A percentile compares a stretch with the other conserved stretches of the same genome.
These are phyloP conservation scores for Cicer arietinum DNA, from an alignment of 306 rosid genomes.

Conservation along the genomic window DNA sequence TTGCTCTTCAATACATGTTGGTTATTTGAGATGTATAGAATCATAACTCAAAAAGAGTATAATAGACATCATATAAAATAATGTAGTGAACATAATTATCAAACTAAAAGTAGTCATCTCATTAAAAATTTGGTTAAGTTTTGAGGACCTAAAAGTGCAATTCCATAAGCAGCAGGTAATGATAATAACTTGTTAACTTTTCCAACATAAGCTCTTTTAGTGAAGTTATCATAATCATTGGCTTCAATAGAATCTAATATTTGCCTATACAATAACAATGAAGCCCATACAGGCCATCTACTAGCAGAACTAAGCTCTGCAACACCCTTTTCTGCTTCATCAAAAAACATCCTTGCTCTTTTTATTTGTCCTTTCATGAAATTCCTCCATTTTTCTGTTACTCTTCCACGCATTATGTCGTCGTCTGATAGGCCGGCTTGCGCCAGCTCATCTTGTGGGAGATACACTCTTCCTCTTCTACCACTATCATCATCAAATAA, in stretches of 20 bases:
- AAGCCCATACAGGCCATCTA: slow-evolving; percentile 93
- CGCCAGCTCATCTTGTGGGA: slow-evolving; percentile 87
- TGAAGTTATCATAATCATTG: slow-evolving; percentile 86
- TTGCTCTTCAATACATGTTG: background rate
- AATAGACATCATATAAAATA: slow-evolving; percentile 24
- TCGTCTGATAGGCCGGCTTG: slow-evolving; percentile 81
- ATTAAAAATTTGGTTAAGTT: slow-evolving; percentile 52
- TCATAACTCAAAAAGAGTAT: slow-evolving; percentile 15
- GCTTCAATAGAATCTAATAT: slow-evolving; percentile 91
- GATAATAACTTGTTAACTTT: slow-evolving; percentile 71
- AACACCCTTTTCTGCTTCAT: slow-evolving; percentile 90
- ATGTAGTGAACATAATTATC: slow-evolving; percentile 42
- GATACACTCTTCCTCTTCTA: slow-evolving; percentile 90
- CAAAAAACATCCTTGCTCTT: slow-evolving; percentile 86
- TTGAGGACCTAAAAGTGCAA: slow-evolving; percentile 61
- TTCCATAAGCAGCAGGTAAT: slow-evolving; percentile 76
- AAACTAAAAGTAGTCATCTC: slow-evolving; percentile 39
- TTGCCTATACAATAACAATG: slow-evolving; percentile 75
- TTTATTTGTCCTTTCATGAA: slow-evolving; percentile 89
- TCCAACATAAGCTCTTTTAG: slow-evolving; percentile 80
- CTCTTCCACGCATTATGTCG: slow-evolving; percentile 69
- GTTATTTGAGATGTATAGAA: slow-evolving; percentile 23
- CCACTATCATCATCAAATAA: slow-evolving; percentile 53
- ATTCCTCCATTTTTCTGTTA: slow-evolving; percentile 79
- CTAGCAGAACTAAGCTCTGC: slow-evolving; percentile 74